Base-by-base conservation (phyloP, 176 grass and related monocot species). In the Typha latifolia region DNA sequence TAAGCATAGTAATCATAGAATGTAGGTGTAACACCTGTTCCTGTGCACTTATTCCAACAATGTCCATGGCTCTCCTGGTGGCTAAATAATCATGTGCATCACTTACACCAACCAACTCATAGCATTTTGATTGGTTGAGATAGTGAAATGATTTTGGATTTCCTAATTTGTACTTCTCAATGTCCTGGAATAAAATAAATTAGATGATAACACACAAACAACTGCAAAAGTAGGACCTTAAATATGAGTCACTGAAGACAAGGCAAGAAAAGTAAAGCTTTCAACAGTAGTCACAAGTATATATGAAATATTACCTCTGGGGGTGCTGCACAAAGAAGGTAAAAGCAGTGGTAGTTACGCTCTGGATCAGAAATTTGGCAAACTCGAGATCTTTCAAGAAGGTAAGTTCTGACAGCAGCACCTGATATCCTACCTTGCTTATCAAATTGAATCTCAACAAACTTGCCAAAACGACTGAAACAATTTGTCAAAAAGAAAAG, bases 381-480 rank as follows among this genome's bases (percentile, higher is more conserved):
- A 72, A 99, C 95, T 43, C 89, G 89, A 27, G 95, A 94, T 23
- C 89, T 91, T 79, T 99, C 95, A 62, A 99, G 77, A 80, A 99
- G 86, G 67, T 99, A 99, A 29, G 95, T 99, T 83, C 95, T 89
- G 51, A 99, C 80, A 23, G 95, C 95, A 66, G 95, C 95, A 81
- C 95, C 95, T 50, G 95, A 99, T 79, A 99, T 99, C 69, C 86
- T 94, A 73, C 95, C 95, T 48, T 90, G 86, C 70, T 80, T 94
- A 70, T 99, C 86, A 81, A 99, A 99, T 49, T 99, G 89, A 61
- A 99, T 99, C 84, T 99, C 95, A 53, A 99, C 95, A 72, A 99
- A 99, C 81, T 99, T 99, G 68, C 95, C 95, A 85, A 99, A 99
- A 4, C 95, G 95, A 87, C 95, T 99, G 82, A 68, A 84, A 56